Evolutionary conservation across 169 alveolate species (phyloP).

Genomic region (Besnoitia besnoiti): DNA sequence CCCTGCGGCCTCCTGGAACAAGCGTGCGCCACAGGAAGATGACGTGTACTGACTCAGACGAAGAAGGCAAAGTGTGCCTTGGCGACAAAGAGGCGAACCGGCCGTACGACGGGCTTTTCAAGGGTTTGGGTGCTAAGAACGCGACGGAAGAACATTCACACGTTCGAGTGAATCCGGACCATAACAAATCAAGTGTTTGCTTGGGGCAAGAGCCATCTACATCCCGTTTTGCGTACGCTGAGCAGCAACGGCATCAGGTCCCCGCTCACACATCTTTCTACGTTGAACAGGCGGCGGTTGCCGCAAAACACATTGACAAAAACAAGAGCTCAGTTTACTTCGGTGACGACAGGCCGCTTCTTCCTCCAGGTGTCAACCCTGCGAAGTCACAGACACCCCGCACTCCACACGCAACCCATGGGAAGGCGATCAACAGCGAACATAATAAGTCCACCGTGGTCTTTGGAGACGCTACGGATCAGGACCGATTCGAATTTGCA

Average conservation of each 20-base stretch:
- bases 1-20: neutral
- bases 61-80: neutral
- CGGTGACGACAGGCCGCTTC: constrained; percentile 10
- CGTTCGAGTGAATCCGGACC: constrained; percentile 1
- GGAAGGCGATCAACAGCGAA: neutral
- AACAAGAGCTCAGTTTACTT: constrained; percentile 2
- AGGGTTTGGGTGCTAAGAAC: neutral
- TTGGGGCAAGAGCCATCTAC: neutral
- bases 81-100: neutral
- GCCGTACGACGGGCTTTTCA: constrained; percentile 33
- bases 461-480: constrained; percentile 25
- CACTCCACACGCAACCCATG: neutral
- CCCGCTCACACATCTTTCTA: constrained; percentile 1
- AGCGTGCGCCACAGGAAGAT: neutral
- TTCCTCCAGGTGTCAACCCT: neutral
- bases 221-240: constrained; percentile 5
- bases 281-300: neutral
- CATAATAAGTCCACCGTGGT: constrained; percentile 3
- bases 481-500: constrained; percentile 1
- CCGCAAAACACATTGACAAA: neutral
- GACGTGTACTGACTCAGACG: neutral
- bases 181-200: constrained; percentile 5
- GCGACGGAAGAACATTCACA: neutral
- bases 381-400: neutral
- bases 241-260: neutral